Evolutionary conservation across 192 early-diverging fungal species (phyloP).

Genomic region (Rhizoclosmatium globosum): DNA sequence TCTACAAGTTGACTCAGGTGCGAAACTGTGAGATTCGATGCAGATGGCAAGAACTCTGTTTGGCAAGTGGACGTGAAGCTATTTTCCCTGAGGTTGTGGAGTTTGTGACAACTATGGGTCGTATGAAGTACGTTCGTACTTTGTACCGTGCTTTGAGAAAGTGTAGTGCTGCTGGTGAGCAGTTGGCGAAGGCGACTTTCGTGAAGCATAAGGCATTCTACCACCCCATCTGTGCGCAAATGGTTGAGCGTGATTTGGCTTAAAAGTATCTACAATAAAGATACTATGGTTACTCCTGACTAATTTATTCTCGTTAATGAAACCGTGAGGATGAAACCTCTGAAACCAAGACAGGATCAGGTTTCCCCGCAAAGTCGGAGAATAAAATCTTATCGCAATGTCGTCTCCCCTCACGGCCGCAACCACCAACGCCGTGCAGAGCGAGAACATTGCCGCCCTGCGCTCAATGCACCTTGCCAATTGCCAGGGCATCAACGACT

Average conservation of each 20-base stretch:
- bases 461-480: too few species aligned
- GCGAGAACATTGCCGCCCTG: too few species aligned
- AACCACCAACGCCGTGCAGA: too few species aligned
- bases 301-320: too few species aligned
- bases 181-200: constrained; percentile 83
- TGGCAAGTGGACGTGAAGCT: constrained; percentile 77
- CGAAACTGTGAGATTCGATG: constrained; percentile 88
- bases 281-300: too few species aligned
- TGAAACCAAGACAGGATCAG: too few species aligned
- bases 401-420: too few species aligned
- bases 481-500: too few species aligned
- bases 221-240: constrained; percentile 89
- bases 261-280: background rate
- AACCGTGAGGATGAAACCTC: too few species aligned
- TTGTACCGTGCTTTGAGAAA: constrained; percentile 62
- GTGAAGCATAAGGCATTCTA: constrained; percentile 80
- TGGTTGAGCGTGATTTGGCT: constrained; percentile 90
- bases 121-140: constrained; percentile 94
- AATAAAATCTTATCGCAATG: too few species aligned
- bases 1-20: constrained; percentile 74
- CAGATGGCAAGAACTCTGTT: constrained; percentile 86
- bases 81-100: constrained; percentile 78
- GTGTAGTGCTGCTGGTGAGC: constrained; percentile 3
- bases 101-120: constrained; percentile 87
- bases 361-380: too few species aligned